Percentiles rank a stretch among this genome's conserved stretches.
These are phyloP conservation scores for Suaeda aralocaspica DNA, from an alignment of 148 eudicot genomes.

Conservation along the genomic window DNA sequence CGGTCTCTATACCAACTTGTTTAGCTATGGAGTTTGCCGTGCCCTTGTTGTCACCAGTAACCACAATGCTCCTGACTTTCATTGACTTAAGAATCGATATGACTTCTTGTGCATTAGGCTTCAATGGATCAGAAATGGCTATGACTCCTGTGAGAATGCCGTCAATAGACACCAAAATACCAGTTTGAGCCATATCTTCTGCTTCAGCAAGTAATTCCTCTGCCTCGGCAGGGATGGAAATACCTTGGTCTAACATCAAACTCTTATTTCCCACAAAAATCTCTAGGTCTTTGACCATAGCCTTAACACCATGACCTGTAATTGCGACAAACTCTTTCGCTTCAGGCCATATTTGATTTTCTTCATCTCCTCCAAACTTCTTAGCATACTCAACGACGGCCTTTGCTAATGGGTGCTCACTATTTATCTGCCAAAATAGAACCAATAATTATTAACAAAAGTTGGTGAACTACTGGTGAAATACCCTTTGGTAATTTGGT, in stretches of 20 bases:
- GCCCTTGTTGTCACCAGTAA: constrained; percentile 93
- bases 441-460: background rate
- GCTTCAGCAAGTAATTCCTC: constrained; percentile 68
- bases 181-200: constrained; percentile 81
- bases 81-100: constrained; percentile 75
- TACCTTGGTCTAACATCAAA: constrained; percentile 55
- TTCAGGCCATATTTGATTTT: constrained; percentile 54
- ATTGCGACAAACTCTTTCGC: constrained; percentile 60
- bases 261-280: constrained; percentile 83
- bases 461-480: background rate
- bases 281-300: constrained; percentile 51
- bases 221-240: constrained; percentile 52
- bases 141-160: constrained; percentile 54
- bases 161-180: constrained; percentile 73
- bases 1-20: constrained; percentile 73
- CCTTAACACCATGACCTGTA: constrained; percentile 80
- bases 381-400: constrained; percentile 83
- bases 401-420: constrained; percentile 94
- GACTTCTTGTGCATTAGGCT: constrained; percentile 70
- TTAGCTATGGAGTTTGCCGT: constrained; percentile 84
- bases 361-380: constrained; percentile 64
- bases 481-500: background rate
- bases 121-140: constrained; percentile 80
- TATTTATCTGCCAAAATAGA: constrained; percentile 45
- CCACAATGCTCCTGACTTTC: constrained; percentile 73